Evolutionary conservation across 106 monocot genomes (phyloP).

Genomic region (Gastrodia elata): DNA sequence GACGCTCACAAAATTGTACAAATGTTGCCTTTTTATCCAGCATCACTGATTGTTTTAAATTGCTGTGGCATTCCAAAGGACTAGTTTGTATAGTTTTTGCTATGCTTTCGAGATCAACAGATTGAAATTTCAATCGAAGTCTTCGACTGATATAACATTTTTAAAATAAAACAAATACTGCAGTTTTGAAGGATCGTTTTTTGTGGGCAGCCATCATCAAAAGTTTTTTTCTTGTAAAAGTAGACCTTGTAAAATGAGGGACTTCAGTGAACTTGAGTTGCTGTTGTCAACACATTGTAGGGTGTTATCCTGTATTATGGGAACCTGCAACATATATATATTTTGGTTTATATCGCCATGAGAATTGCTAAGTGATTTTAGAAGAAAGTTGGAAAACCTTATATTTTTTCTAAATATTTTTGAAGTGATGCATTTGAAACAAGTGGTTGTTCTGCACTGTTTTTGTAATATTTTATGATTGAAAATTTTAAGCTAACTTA

Average conservation of each 20-base stretch:
- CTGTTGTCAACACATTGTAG: neutral
- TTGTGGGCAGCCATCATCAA: neutral
- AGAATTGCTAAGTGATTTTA: neutral
- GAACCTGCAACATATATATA: neutral
- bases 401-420: too few species aligned
- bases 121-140: neutral
- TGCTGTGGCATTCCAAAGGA: neutral
- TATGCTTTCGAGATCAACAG: neutral
- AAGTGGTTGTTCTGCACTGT: too few species aligned
- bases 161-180: neutral
- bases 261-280: neutral
- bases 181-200: neutral
- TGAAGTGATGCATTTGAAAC: too few species aligned
- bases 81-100: neutral
- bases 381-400: neutral
- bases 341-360: neutral
- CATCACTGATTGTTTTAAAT: neutral
- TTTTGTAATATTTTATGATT: too few species aligned
- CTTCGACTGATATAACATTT: neutral
- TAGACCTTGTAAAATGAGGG: neutral
- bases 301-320: neutral
- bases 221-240: neutral
- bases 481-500: too few species aligned
- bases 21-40: too few species aligned
- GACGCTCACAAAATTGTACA: too few species aligned